phyloP scores from a whole-genome alignment of 805 yeast genomes.

The Metschnikowia amazonensis region DNA sequence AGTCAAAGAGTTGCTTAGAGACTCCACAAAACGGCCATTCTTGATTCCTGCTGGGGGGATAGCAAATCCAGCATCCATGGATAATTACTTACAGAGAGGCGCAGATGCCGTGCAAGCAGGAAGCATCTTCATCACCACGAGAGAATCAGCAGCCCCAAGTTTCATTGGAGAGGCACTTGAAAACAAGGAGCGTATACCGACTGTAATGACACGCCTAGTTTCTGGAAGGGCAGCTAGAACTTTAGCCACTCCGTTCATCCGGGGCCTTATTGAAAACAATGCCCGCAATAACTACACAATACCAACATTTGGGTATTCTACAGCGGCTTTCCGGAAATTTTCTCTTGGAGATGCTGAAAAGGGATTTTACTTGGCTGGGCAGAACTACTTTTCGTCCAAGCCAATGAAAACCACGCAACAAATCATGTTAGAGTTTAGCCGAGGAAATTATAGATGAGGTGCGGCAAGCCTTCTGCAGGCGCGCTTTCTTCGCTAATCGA shows the following conservation, averaged over 20 bases:
- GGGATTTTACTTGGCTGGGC: constrained; percentile 36
- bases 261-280: constrained; percentile 14
- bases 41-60: constrained; percentile 57
- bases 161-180: constrained; percentile 16
- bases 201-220: constrained; percentile 32
- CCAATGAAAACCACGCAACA: constrained; percentile 17
- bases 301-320: constrained; percentile 36
- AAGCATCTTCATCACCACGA: constrained; percentile 43
- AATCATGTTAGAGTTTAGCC: constrained; percentile 25
- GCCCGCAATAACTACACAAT: constrained; percentile 13
- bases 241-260: constrained; percentile 33
- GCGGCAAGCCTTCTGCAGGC: constrained; percentile 2
- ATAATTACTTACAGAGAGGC: constrained; percentile 34
- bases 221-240: constrained; percentile 41
- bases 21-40: constrained; percentile 20
- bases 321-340: constrained; percentile 29
- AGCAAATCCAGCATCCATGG: constrained; percentile 27
- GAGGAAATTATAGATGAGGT: background rate
- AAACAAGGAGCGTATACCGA: constrained; percentile 12
- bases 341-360: constrained; percentile 14
- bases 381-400: constrained; percentile 25
- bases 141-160: constrained; percentile 25
- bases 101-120: constrained; percentile 58
- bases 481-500: background rate
- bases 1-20: constrained; percentile 12